These are phyloP conservation scores for Pseudogymnoascus sp. DNA, from an alignment of 2,329 filamentous ascomycete genomes.

Conservation along the genomic window DNA sequence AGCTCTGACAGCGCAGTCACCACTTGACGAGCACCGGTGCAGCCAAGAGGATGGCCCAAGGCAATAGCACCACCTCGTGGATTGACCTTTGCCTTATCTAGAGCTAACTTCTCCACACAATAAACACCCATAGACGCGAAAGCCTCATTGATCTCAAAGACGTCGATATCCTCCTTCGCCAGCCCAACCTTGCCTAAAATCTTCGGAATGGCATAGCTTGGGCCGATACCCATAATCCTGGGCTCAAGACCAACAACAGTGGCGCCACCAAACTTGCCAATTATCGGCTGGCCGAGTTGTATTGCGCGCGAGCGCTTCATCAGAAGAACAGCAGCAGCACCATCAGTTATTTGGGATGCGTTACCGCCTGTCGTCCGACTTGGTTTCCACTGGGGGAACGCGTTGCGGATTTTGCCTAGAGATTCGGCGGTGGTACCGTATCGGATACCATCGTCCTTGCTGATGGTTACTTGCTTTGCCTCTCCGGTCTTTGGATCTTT, in stretches of 20 bases:
- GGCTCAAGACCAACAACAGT: slow-evolving; percentile 81
- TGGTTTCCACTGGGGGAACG: slow-evolving; percentile 83
- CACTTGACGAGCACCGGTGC: slow-evolving; percentile 86
- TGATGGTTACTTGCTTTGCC: slow-evolving; percentile 69
- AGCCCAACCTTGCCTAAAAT: slow-evolving; percentile 79
- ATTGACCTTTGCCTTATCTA: slow-evolving; percentile 82
- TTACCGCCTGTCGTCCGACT: slow-evolving; percentile 92
- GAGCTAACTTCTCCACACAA: slow-evolving; percentile 77
- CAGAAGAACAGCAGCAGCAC: slow-evolving; percentile 86
- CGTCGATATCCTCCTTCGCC: slow-evolving; percentile 77
- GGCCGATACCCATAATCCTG: slow-evolving; percentile 88
- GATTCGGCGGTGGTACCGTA: slow-evolving; percentile 76
- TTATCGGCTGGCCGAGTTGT: slow-evolving; percentile 72
- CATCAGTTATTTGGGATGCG: slow-evolving; percentile 88
- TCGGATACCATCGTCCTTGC: slow-evolving; percentile 77
- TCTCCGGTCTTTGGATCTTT: slow-evolving; percentile 81
- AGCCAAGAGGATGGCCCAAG: slow-evolving; percentile 88
- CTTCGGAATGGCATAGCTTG: slow-evolving; percentile 88
- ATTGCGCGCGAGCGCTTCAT: slow-evolving; percentile 92
- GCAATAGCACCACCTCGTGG: slow-evolving; percentile 94
- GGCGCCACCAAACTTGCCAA: slow-evolving; percentile 83
- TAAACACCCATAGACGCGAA: slow-evolving; percentile 94
- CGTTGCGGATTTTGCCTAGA: slow-evolving; percentile 79
- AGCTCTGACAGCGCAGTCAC: slow-evolving; percentile 86
- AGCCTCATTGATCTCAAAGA: slow-evolving; percentile 97